A percentile compares a stretch with the other conserved stretches of the same genome.
Conservation (phyloP, 2,329 filamentous ascomycete genomes). For the Colletotrichum musae region DNA sequence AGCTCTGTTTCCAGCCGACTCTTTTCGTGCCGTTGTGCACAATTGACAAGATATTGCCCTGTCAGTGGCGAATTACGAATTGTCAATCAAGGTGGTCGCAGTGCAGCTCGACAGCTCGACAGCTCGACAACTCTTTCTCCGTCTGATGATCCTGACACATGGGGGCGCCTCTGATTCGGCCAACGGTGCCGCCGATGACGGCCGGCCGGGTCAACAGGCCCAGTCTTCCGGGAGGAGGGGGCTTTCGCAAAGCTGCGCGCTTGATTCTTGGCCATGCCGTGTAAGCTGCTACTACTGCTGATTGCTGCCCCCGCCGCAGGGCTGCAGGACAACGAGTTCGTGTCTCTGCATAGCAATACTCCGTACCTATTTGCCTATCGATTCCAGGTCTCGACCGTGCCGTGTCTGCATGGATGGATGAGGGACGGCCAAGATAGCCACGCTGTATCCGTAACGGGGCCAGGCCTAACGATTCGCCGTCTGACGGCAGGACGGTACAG, state of each 20-base stretch:
- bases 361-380: too few relatives aligned
- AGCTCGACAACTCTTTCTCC: too few relatives aligned
- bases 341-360: neutral
- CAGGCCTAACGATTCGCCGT: neutral
- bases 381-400: neutral
- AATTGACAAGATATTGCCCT: too few relatives aligned
- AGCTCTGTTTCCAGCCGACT: neutral
- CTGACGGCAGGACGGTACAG: neutral
- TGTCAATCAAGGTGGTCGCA: too few relatives aligned
- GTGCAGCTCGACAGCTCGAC: too few relatives aligned
- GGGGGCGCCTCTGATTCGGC: neutral
- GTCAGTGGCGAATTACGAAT: too few relatives aligned
- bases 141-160: neutral
- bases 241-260: too few relatives aligned
- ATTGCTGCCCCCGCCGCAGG: slow-evolving; percentile 18
- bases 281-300: neutral
- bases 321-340: slow-evolving; percentile 5
- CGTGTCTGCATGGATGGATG: neutral
- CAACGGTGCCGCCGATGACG: neutral
- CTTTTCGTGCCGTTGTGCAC: too few relatives aligned
- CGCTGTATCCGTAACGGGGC: neutral
- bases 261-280: slow-evolving; percentile 24
- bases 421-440: too few relatives aligned
- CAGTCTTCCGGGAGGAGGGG: neutral
- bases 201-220: neutral